phyloP scores from a whole-genome alignment of 192 early-diverging fungal genomes.

The Umbelopsis ramanniana region DNA sequence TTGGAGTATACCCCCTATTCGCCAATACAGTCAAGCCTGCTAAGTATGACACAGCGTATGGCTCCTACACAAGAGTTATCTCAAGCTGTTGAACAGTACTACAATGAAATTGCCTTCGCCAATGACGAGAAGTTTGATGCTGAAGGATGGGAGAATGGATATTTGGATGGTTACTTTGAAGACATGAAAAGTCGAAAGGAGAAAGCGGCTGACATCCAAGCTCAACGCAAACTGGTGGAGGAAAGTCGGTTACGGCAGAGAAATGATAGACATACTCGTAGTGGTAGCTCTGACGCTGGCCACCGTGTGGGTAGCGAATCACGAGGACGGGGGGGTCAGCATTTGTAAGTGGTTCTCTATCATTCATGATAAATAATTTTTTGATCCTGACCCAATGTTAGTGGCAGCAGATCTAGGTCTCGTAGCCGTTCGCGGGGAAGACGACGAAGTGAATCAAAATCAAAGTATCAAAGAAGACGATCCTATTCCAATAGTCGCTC shows the following conservation, averaged over 20 bases:
- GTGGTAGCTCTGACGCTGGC: not conserved
- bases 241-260: not conserved
- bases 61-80: slow-evolving; percentile 6
- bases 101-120: slow-evolving; percentile 20
- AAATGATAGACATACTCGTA: not conserved
- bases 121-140: slow-evolving; percentile 4
- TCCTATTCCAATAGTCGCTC: not conserved
- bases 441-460: not conserved
- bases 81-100: slow-evolving; percentile 22
- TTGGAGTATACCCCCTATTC: slow-evolving; percentile 21
- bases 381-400: not conserved
- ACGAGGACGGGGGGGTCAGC: not conserved
- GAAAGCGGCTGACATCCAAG: not conserved
- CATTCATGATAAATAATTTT: no score
- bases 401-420: not conserved
- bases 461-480: not conserved
- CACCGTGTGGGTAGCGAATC: not conserved
- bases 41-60: not conserved
- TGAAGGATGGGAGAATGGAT: slow-evolving; percentile 35
- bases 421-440: slow-evolving; percentile 5
- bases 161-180: slow-evolving; percentile 16
- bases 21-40: slow-evolving; percentile 9
- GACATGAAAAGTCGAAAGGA: not conserved
- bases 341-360: not conserved
- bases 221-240: not conserved